Base-by-base conservation (phyloP, 2,329 filamentous ascomycete species). In the Diaporthe citriasiana region DNA sequence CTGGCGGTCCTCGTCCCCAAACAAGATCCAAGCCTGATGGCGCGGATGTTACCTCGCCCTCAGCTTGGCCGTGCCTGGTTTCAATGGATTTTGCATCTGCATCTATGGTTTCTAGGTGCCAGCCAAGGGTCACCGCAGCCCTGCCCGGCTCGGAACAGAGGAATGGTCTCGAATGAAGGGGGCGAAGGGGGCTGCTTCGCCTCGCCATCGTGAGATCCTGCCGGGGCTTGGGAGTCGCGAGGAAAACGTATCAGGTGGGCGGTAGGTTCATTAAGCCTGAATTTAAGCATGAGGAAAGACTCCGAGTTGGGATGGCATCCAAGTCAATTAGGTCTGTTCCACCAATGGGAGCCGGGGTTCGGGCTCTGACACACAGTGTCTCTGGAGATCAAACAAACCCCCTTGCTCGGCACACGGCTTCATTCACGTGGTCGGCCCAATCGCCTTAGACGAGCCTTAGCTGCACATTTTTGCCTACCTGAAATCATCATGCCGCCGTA, bases 351-450 rank as follows among this genome's bases (percentile, higher is more conserved):
- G 42, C 27, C 17, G 25, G 33, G 13, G 25, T 25, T 40, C 8
- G 33, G 27, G n/a, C 38, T 63, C 66, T 71, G 72, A 71, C 72
- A 63, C 72, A 8, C 25, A 53, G 51, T 68, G 71, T 33, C 40
- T 19, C 45, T 56, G 72, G 53, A 73, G 72, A 73, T 73, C 72
- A 73, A 73, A 73, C 72, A 66, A 73, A 56, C 72, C 63, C 63
- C 63, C 42, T 53, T 40, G 63, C 63, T 68, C 47, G 63, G 63
- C 63, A 53, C 63, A 6, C 63, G 33, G 63, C 63, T 68, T 68
- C 47, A 53, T 27, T 53, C 33, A 53, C 45, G n/a, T 68, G 30
- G 30, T 66, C 15, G 30, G 33, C 22, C 63, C 13, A 51, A 51
- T 25, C 33, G 8, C 2, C 63, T 51, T 22, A 35, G 27, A 38